phyloP scores from a whole-genome alignment of 2,329 filamentous ascomycete genomes.

The Fusarium sp. region DNA sequence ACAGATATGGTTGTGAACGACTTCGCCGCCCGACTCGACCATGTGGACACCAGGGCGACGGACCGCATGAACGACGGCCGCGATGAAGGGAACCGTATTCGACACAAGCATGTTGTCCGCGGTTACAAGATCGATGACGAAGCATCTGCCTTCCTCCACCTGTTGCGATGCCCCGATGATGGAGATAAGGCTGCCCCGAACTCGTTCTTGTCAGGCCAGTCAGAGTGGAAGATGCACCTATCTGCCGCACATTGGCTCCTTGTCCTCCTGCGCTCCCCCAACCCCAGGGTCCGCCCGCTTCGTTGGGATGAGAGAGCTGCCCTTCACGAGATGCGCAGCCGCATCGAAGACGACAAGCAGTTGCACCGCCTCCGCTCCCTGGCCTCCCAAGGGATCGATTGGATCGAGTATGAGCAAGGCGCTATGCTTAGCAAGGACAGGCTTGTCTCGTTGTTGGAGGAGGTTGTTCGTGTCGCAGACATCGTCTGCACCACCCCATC shows the following conservation, averaged over 20 bases:
- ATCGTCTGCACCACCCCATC: background rate
- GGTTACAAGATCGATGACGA: background rate
- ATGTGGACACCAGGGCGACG: background rate
- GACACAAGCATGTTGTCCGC: background rate
- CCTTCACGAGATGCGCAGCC: background rate
- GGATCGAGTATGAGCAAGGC: background rate
- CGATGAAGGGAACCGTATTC: rapidly evolving
- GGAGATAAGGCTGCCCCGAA: background rate
- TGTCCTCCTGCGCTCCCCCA: background rate
- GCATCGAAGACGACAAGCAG: background rate
- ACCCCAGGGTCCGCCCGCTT: background rate
- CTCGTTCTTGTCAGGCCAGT: background rate
- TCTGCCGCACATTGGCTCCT: background rate
- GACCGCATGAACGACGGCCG: background rate
- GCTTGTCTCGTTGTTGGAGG: background rate
- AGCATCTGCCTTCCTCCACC: background rate
- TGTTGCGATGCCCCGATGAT: background rate
- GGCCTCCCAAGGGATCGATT: background rate
- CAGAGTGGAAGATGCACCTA: background rate
- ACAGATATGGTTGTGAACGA: background rate
- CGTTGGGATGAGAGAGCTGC: background rate
- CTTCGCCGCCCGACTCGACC: background rate
- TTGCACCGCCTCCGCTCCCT: background rate
- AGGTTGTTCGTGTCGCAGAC: background rate
- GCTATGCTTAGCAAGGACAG: background rate